phyloP scores from a whole-genome alignment of 768 basidiomycete species.

The Amanita jacksonii region DNA sequence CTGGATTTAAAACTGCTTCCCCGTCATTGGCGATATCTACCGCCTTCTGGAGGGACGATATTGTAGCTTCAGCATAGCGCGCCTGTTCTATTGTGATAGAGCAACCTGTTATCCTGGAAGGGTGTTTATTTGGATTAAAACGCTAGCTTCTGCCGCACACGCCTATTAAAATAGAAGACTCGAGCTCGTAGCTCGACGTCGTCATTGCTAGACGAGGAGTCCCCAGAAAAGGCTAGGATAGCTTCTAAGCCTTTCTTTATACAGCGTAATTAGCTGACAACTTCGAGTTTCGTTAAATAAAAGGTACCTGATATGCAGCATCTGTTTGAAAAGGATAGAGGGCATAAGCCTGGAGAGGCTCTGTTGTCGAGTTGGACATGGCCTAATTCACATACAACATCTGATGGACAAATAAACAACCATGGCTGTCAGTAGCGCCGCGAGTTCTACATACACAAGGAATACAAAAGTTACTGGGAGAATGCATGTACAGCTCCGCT shows the following conservation, averaged over 20 bases:
- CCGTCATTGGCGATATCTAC: too few species aligned
- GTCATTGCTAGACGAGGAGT: constrained; percentile 28
- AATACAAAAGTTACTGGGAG: too few species aligned
- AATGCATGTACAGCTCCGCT: too few species aligned
- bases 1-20: too few species aligned
- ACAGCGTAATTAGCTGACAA: constrained; percentile 9
- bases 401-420: too few species aligned
- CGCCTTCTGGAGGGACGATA: neutral
- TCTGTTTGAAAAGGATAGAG: constrained; percentile 48
- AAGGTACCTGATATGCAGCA: constrained; percentile 46
- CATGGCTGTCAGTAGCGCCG: too few species aligned
- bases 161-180: constrained; percentile 66
- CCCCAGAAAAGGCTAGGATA: constrained; percentile 30
- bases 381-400: too few species aligned
- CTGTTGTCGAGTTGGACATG: constrained; percentile 2
- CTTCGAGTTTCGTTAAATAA: neutral
- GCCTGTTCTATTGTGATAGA: constrained; percentile 34
- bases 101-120: constrained; percentile 28
- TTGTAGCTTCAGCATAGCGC: constrained; percentile 22
- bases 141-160: constrained; percentile 17
- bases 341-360: constrained; percentile 22
- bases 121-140: constrained; percentile 1
- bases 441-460: too few species aligned
- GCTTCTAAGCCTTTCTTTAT: constrained; percentile 57
- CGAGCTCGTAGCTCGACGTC: constrained; percentile 43